Percentiles rank a stretch among this genome's conserved stretches.
These are phyloP conservation scores for Xerocomus brunneocitrinus DNA, from an alignment of 768 basidiomycete species.

Conservation along the genomic window DNA sequence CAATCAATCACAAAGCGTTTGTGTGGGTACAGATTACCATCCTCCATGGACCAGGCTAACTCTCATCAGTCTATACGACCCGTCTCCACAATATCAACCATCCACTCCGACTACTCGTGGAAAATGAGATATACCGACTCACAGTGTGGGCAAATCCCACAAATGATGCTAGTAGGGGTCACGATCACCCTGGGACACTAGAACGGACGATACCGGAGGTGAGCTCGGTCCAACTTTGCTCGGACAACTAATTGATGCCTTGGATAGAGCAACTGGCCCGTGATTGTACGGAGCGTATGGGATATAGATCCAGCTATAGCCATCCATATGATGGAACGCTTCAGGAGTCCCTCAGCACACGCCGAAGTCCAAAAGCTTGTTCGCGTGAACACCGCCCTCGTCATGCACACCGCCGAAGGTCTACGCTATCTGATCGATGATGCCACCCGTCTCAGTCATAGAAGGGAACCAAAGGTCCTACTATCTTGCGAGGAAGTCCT, in stretches of 20 bases:
- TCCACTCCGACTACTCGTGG: constrained; percentile 78
- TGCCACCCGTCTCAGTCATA: constrained; percentile 49
- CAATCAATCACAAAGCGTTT: constrained; percentile 41
- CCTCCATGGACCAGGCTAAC: constrained; percentile 4
- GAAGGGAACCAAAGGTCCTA: constrained; percentile 71
- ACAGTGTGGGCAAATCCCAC: constrained; percentile 88
- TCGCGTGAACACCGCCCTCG: constrained; percentile 63
- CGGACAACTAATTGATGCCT: constrained; percentile 2
- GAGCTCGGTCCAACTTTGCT: neutral
- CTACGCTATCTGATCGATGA: constrained; percentile 78
- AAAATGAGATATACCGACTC: constrained; percentile 85
- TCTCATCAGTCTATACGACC: constrained; percentile 46
- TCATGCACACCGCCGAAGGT: constrained; percentile 76
- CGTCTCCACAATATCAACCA: constrained; percentile 64
- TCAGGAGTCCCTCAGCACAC: constrained; percentile 62
- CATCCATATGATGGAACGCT: constrained; percentile 81
- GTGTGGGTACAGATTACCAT: constrained; percentile 31
- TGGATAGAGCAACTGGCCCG: constrained; percentile 57
- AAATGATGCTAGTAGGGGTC: constrained; percentile 67
- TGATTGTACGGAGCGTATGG: constrained; percentile 74
- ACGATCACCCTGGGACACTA: constrained; percentile 50
- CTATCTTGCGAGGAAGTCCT: neutral
- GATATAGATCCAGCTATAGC: constrained; percentile 77
- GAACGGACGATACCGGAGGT: constrained; percentile 66
- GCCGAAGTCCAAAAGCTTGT: constrained; percentile 75